These are phyloP conservation scores for Stentor coeruleus DNA, from an alignment of 73 alveolate genomes.

Conservation along the genomic window DNA sequence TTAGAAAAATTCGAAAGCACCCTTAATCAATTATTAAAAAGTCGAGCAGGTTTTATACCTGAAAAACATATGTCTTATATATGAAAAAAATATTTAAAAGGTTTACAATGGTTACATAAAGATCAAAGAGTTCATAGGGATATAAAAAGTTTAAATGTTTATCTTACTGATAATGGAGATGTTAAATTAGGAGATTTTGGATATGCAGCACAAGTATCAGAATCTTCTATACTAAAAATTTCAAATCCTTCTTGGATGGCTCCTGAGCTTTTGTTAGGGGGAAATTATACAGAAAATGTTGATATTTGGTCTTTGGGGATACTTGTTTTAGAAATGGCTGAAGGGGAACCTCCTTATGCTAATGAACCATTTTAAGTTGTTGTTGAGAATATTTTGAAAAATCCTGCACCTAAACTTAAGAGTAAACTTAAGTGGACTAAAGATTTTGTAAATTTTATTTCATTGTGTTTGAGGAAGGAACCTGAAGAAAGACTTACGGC, in stretches of 20 bases:
- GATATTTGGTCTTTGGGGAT: slow-evolving; percentile 52
- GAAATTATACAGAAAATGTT: slow-evolving; percentile 24
- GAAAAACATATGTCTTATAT: slow-evolving; percentile 43
- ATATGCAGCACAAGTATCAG: slow-evolving; percentile 63
- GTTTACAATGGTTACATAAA: slow-evolving; percentile 39
- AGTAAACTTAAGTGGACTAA: slow-evolving; percentile 2
- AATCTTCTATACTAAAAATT: neutral
- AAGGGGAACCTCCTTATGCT: slow-evolving; percentile 12
- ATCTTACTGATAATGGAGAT: slow-evolving; percentile 50
- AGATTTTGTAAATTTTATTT: neutral
- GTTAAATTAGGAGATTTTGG: slow-evolving; percentile 85
- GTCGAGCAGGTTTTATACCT: slow-evolving; percentile 16
- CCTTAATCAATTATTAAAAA: neutral
- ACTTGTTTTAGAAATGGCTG: slow-evolving; percentile 6
- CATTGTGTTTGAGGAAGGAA: slow-evolving; percentile 9
- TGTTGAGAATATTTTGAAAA: neutral
- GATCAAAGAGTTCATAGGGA: slow-evolving; percentile 74
- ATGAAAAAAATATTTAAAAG: slow-evolving; percentile 37
- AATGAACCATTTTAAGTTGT: neutral
- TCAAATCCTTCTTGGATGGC: slow-evolving; percentile 42
- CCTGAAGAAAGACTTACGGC: slow-evolving; percentile 27
- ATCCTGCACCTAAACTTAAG: slow-evolving; percentile 7
- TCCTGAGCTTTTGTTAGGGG: slow-evolving; percentile 26
- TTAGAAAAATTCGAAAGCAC: neutral
- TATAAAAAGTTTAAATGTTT: slow-evolving; percentile 70